Percentiles rank a stretch among this genome's conserved stretches.
phyloP scores from a whole-genome alignment of 306 rosid genomes.

The Trifolium dubium region DNA sequence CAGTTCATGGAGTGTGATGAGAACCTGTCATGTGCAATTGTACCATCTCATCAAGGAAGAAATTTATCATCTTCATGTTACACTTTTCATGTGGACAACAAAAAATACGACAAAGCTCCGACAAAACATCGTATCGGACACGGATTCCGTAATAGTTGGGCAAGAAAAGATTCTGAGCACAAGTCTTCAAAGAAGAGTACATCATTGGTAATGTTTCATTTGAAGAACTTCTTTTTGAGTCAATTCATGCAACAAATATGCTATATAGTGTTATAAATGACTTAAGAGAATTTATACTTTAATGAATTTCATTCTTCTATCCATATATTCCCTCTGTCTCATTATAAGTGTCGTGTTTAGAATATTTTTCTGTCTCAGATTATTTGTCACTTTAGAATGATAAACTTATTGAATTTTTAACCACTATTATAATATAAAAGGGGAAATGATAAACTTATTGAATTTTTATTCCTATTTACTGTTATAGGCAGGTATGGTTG shows the following conservation, averaged over 20 bases:
- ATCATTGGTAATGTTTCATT: slow-evolving; percentile 61
- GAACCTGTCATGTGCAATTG: slow-evolving; percentile 44
- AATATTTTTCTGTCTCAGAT: background rate
- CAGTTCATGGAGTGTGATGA: slow-evolving; percentile 53
- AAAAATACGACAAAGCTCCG: slow-evolving; percentile 53
- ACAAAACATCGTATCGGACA: slow-evolving; percentile 67
- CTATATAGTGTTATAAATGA: slow-evolving; percentile 2
- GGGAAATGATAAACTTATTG: background rate
- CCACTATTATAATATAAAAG: background rate
- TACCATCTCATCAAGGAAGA: slow-evolving; percentile 55
- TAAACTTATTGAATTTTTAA: slow-evolving; percentile 33
- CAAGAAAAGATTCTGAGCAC: slow-evolving; percentile 72
- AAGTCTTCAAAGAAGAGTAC: slow-evolving; percentile 61
- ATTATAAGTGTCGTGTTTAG: background rate
- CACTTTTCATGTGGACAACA: slow-evolving; percentile 52
- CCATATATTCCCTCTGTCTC: too few relatives aligned
- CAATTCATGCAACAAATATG: slow-evolving; percentile 1
- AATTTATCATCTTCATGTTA: slow-evolving; percentile 40
- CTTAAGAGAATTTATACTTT: too few relatives aligned
- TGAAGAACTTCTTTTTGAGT: slow-evolving; percentile 5
- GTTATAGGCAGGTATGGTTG: slow-evolving; percentile 96
- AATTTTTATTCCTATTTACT: slow-evolving; percentile 47
- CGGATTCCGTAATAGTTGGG: slow-evolving; percentile 76
- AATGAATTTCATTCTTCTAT: too few relatives aligned
- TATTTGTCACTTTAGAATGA: background rate